Evolutionary conservation across 1,284 basidiomycete genomes (phyloP), one percentile per base, ranked within the genome.

Genomic region (Boletellus dicymbophilus): DNA sequence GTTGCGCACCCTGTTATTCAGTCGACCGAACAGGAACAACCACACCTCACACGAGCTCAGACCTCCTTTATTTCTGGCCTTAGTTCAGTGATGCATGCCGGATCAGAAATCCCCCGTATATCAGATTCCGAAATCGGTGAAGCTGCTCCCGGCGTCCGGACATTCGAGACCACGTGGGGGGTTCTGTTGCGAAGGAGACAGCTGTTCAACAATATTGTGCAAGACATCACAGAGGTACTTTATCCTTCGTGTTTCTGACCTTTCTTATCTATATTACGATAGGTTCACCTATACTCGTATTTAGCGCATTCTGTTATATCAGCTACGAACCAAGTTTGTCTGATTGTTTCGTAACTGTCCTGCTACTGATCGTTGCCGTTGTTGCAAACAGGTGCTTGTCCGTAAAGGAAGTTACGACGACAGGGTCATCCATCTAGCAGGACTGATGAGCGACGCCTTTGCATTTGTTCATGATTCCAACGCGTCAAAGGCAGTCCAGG

Each of bases 221-320:
- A 25, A 8, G 20, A 18, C 18, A 7, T 54, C 6, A 42, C 42
- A 6, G 8, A 38, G 42, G 52, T 54, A 45, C n/a, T 30, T 30
- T n/a, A 5, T 15, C 3, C 12, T 20, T 16, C 16, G 13, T 13
- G 13, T 11, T 20, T 37, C 20, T 6, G 2, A 20, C 6, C 8
- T 25, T n/a, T 25, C 22, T 21, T 12, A 8, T 39, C 23, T 46
- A 38, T 10, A 3, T 15, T 10, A 21, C 23, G 10, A n/a, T 3
- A 42, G 51, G 20, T 45, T 12, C 31, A 44, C 13, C 42, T 37
- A 3, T 40, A 37, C 18, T 5, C 22, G 13, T 26, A 18, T 3
- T 34, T 50, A 10, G 34, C 34, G 6, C 26, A n/a, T 22, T 36
- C 33, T 22, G 33, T 37, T 20, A 37, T 43, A 13, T 48, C 40